Evolutionary conservation across 2,329 filamentous ascomycete genomes (phyloP).

Genomic region (Cladobotryum mycophilum): DNA sequence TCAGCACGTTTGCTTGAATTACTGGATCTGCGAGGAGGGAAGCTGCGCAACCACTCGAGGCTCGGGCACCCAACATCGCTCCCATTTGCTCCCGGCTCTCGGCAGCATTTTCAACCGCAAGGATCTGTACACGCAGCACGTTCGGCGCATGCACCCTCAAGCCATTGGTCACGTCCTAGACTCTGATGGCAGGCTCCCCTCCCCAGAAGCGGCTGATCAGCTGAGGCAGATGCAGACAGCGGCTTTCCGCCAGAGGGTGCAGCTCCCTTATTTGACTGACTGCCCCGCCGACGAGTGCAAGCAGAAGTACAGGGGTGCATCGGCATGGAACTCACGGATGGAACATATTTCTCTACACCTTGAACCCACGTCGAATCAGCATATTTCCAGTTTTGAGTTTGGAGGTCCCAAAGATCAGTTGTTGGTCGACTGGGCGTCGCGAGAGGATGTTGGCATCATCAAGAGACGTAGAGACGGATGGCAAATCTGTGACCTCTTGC

Average conservation of each 20-base stretch:
- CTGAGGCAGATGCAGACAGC: conserved; percentile 50
- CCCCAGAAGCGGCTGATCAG: conserved; percentile 42
- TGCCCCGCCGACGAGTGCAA: conserved; percentile 60
- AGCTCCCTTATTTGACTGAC: conserved; percentile 51
- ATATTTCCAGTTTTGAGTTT: conserved; percentile 28
- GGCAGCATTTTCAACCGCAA: conserved; percentile 78
- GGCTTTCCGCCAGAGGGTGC: conserved; percentile 56
- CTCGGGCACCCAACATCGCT: conserved; percentile 12
- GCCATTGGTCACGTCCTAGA: conserved; percentile 36
- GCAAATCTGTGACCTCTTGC: conserved; percentile 28
- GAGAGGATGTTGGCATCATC: conserved; percentile 31
- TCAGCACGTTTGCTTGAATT: conserved; percentile 69
- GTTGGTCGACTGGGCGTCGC: conserved; percentile 19
- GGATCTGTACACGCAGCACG: conserved; percentile 84
- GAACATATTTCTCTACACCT: conserved; percentile 80
- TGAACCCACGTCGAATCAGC: conserved; percentile 39
- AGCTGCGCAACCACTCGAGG: conserved; percentile 37
- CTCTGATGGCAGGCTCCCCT: conserved; percentile 28
- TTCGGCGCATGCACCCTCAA: conserved; percentile 71
- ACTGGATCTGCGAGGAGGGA: conserved; percentile 70
- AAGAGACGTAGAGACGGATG: conserved; percentile 21
- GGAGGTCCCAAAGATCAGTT: conserved; percentile 29
- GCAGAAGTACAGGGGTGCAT: conserved; percentile 51
- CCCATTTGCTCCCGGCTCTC: conserved; percentile 36
- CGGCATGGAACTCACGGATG: conserved; percentile 75